phyloP scores from a whole-genome alignment of 2,329 filamentous ascomycete genomes.

The Huntiella abstrusa region DNA sequence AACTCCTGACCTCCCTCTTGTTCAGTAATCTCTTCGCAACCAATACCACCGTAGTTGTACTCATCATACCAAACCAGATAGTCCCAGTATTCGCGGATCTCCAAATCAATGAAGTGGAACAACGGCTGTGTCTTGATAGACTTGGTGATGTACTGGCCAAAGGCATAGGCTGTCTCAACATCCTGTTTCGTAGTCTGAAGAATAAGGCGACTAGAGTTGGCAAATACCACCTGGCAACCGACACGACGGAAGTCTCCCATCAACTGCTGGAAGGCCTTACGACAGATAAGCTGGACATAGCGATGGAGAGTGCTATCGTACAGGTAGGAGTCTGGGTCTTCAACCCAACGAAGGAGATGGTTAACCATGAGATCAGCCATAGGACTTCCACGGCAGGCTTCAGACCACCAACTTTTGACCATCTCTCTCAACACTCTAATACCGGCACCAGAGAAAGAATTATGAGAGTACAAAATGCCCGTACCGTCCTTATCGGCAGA shows the following conservation, averaged over 20 bases:
- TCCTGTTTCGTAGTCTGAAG: conserved; percentile 93
- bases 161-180: conserved; percentile 89
- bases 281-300: conserved; percentile 97
- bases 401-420: conserved; percentile 97
- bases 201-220: conserved; percentile 70
- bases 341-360: conserved; percentile 92
- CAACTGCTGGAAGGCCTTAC: conserved; percentile 89
- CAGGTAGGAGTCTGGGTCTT: conserved; percentile 79
- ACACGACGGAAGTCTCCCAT: conserved; percentile 94
- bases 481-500: conserved; percentile 30
- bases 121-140: conserved; percentile 89
- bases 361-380: conserved; percentile 98
- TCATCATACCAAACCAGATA: conserved; percentile 98
- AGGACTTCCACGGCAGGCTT: conserved; percentile 71
- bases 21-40: conserved; percentile 65
- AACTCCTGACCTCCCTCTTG: conserved; percentile 49
- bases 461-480: conserved; percentile 22
- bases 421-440: conserved; percentile 86
- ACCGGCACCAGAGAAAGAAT: conserved; percentile 76
- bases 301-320: conserved; percentile 90
- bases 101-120: conserved; percentile 92
- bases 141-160: conserved; percentile 94
- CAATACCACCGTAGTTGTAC: conserved; percentile 95
- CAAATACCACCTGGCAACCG: conserved; percentile 89
- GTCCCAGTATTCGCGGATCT: conserved; percentile 99